Evolutionary conservation across 2,329 filamentous ascomycete genomes (phyloP).

Genomic region (Venturia asperata): DNA sequence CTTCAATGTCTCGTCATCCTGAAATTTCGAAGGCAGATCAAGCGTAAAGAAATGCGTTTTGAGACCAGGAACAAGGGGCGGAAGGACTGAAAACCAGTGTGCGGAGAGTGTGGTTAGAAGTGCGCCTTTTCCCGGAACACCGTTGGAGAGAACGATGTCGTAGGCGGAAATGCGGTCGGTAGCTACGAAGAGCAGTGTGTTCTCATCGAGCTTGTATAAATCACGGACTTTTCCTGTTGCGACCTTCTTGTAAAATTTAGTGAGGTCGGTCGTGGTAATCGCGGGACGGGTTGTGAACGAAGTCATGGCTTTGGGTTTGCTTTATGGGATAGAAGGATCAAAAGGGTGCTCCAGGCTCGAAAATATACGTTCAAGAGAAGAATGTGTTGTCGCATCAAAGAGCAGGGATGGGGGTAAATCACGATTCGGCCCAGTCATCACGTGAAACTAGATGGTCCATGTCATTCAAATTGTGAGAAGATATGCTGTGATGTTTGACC

Average conservation of each 20-base stretch:
- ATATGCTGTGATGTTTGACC: too few relatives aligned
- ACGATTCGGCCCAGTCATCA: not conserved
- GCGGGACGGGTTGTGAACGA: not conserved
- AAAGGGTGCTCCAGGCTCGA: not conserved
- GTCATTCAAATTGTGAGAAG: too few relatives aligned
- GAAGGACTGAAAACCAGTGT: conserved; percentile 61
- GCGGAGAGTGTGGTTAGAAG: conserved; percentile 60
- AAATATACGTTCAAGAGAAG: not conserved
- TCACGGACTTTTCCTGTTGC: conserved; percentile 55
- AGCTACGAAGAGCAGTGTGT: conserved; percentile 72
- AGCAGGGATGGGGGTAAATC: not conserved
- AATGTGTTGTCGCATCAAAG: conserved; percentile 11
- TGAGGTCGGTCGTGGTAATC: conserved; percentile 17
- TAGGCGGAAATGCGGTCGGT: conserved; percentile 92
- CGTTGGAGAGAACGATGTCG: conserved; percentile 65
- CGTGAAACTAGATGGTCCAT: not conserved
- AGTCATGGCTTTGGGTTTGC: not conserved
- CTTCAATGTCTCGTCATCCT: conserved; percentile 25
- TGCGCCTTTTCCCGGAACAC: conserved; percentile 59
- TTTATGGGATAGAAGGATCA: not conserved
- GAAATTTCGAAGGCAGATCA: conserved; percentile 46
- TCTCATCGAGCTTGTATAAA: conserved; percentile 63
- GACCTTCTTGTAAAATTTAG: conserved; percentile 16
- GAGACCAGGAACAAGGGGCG: conserved; percentile 49
- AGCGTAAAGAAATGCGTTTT: conserved; percentile 58